Base-by-base conservation (phyloP, 2,329 filamentous ascomycete species). In the Paraconiothyrium brasiliense region DNA sequence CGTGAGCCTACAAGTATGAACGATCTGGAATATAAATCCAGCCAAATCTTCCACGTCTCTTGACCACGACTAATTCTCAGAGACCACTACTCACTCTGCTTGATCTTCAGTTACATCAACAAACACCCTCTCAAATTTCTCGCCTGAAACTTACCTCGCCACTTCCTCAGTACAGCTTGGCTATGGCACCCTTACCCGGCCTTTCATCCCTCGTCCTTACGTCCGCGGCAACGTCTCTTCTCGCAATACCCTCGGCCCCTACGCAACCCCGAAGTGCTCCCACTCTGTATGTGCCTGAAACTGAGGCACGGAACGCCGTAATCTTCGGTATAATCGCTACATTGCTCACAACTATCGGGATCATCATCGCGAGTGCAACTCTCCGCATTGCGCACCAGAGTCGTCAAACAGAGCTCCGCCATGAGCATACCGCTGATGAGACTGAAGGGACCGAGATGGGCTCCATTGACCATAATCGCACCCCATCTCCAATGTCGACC, bases 241-340 rank as follows among this genome's bases (percentile, higher is more conserved):
- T n/a, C 34, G 7, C 8, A 10, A 34, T 24, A 6, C 27, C 50
- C 3, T 24, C 24, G 37, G 4, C 50, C 37, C 24, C 7, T 41
- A 1, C 24, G 5, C 50, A 24, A 7, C 34, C 30, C 1, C 13
- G 34, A 14, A 30, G 11, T 30, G 13, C 10, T 20, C 49, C 49
- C 3, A 51, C 49, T 8, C 10, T 54, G 11, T 22, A 30, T 20
- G 20, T n/a, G 13, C n/a, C 58, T 6, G 51, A 60, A 44, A 32
- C 41, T 27, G 16, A 60, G 50, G 32, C 46, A 6, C 58, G 44
- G 20, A 60, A 32, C 16, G 54, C 58, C 20, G 50, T 60, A 22
- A 41, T 60, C 43, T 60, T 60, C 27, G 58, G 58, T 27, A 41
- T 37, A 22, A 43, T 60, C 35, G 43, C 50, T 4, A 55, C 51